Evolutionary conservation across 345 rosid species (phyloP), one percentile per base, ranked within the genome.

Genomic region (Kernera saxatilis): DNA sequence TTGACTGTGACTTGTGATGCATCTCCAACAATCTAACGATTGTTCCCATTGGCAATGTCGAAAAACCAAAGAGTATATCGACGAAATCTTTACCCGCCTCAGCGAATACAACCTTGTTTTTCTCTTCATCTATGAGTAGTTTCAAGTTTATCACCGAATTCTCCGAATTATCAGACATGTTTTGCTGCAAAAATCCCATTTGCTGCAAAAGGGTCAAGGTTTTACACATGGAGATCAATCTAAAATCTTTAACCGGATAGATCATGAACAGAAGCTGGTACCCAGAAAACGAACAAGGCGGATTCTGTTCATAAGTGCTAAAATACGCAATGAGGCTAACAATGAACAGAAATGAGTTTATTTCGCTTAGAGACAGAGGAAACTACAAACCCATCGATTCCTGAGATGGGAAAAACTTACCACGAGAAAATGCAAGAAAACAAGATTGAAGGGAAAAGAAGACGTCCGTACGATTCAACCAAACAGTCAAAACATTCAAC

Each of bases 1-100:
- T n/a, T 21, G 76, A 21, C 25, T 61, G 2, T 10, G 68, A 37
- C 6, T 39, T 19, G 15, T 21, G 27, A 64, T 49, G 18, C 22
- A 36, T 54, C 19, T 36, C 39, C 1, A 56, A 2, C 37, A 69
- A 23, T 23, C 67, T 70, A 11, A 36, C 59, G 6, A 70, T 48
- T 7, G 74, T 58, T 22, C 74, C 74, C 33, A 70, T 44, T 2
- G 74, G 75, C 6, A 70, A 8, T 21, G 67, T 35, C 25, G 37
- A 25, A 32, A 70, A 22, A 8, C 67, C 59, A 10, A 70, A 58
- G 45, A 70, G 67, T 7, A 32, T 5, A 11, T 70, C 74, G 0
- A 58, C 74, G 19, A 70, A 46, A 13, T 70, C 59, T 14, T 49
- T 17, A 22, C 54, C 58, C 7, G 74, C 25, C 7, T 59, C 74